Percentiles rank a stretch among this genome's conserved stretches.
Evolutionary conservation across 345 rosid genomes (phyloP).

Genomic region (Corymbia maculata): DNA sequence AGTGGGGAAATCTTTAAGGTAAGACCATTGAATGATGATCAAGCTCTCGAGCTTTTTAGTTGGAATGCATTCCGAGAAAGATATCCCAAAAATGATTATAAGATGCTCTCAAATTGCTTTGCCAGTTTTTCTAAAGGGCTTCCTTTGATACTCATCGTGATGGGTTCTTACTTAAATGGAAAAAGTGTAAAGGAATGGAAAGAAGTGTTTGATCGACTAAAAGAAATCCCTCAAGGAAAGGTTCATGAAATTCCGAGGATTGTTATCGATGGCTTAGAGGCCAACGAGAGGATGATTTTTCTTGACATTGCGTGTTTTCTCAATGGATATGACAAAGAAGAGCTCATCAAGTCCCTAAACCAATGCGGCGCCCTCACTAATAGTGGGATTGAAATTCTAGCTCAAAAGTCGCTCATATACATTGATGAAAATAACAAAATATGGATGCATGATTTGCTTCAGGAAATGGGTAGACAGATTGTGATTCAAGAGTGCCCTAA

Average conservation of each 20-base stretch:
- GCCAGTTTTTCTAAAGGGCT: background rate
- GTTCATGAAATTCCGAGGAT: background rate
- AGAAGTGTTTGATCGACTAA: background rate
- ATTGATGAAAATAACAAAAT: background rate
- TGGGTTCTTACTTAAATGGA: background rate
- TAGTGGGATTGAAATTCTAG: background rate
- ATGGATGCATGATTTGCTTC: background rate
- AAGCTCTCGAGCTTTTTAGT: background rate
- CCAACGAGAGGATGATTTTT: background rate
- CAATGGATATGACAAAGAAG: background rate
- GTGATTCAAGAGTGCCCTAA: background rate
- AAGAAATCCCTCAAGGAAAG: background rate
- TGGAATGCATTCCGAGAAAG: background rate
- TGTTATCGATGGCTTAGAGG: background rate
- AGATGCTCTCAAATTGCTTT: background rate
- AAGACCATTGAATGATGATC: background rate
- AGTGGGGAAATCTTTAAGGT: background rate
- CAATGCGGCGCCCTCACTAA: accelerated
- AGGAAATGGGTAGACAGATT: background rate
- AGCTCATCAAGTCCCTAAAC: background rate
- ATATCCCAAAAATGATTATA: background rate
- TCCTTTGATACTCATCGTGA: background rate
- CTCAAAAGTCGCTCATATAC: background rate
- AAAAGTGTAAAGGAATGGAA: background rate
- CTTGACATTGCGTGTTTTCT: background rate